phyloP scores from a whole-genome alignment of 805 yeast genomes.

The Saccharomycopsis microspora region DNA sequence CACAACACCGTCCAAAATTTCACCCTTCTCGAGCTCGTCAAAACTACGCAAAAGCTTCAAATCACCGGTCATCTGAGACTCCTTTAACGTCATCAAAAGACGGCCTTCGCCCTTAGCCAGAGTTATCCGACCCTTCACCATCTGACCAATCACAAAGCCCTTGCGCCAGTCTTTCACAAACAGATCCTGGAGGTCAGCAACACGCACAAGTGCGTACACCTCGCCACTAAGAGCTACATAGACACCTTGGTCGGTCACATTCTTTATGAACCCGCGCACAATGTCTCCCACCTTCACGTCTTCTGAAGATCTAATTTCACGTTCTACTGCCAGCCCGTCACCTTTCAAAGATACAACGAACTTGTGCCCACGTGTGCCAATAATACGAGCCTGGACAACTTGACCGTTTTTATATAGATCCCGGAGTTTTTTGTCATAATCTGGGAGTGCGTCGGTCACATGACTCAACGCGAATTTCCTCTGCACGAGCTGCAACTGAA shows the following conservation, averaged over 20 bases:
- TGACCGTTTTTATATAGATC: constrained; percentile 39
- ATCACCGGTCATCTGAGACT: constrained; percentile 68
- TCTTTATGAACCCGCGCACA: constrained; percentile 72
- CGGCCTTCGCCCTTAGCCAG: constrained; percentile 50
- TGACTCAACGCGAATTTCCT: constrained; percentile 52
- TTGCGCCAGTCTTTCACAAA: constrained; percentile 84
- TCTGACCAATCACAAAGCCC: constrained; percentile 56
- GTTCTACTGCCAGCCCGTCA: constrained; percentile 20
- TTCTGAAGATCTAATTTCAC: constrained; percentile 31
- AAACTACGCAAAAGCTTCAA: constrained; percentile 45
- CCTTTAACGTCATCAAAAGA: constrained; percentile 69
- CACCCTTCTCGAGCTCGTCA: constrained; percentile 60
- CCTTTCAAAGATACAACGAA: constrained; percentile 56
- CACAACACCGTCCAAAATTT: constrained; percentile 66
- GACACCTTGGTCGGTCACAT: constrained; percentile 63
- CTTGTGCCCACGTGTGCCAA: constrained; percentile 31
- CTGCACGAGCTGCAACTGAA: constrained; percentile 60
- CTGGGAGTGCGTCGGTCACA: constrained; percentile 68
- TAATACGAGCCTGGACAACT: constrained; percentile 45
- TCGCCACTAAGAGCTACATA: constrained; percentile 65
- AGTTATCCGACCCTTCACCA: constrained; percentile 62
- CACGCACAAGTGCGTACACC: constrained; percentile 69
- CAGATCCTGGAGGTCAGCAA: constrained; percentile 71
- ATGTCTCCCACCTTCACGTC: constrained; percentile 62
- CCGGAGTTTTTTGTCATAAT: constrained; percentile 43